Conservation (phyloP, 2,329 filamentous ascomycete genomes). For the Acarospora socialis region DNA sequence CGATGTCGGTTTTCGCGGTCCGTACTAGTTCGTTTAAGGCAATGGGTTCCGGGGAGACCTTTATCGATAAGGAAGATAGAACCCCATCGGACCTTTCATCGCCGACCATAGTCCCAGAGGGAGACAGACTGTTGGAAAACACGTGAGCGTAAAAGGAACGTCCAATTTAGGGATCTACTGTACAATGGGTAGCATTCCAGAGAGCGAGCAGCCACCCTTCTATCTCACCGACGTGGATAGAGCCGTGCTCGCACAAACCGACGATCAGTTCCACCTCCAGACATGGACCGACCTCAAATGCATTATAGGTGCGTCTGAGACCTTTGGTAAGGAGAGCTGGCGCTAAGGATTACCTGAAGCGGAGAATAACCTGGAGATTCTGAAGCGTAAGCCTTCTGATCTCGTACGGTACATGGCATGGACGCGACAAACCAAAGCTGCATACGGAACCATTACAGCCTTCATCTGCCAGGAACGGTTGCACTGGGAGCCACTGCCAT, state of each 20-base stretch:
- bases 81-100: too few relatives aligned
- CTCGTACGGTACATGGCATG: slow-evolving; percentile 46
- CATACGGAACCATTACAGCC: slow-evolving; percentile 41
- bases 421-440: slow-evolving; percentile 38
- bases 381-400: slow-evolving; percentile 46
- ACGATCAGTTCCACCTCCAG: slow-evolving; percentile 38
- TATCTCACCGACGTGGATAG: slow-evolving; percentile 36
- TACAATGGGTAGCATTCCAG: too few relatives aligned
- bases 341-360: slow-evolving; percentile 12
- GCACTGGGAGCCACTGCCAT: slow-evolving; percentile 27
- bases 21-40: too few relatives aligned
- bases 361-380: slow-evolving; percentile 38
- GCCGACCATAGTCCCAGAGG: too few relatives aligned
- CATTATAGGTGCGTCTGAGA: slow-evolving; percentile 38
- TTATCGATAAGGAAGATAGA: too few relatives aligned
- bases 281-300: slow-evolving; percentile 38
- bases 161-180: too few relatives aligned
- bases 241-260: slow-evolving; percentile 34
- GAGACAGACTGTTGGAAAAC: too few relatives aligned
- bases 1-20: too few relatives aligned
- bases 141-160: too few relatives aligned
- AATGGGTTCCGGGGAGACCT: too few relatives aligned
- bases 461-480: slow-evolving; percentile 43
- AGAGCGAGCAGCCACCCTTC: slow-evolving; percentile 27
- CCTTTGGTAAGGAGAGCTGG: slow-evolving; percentile 12